phyloP scores from a whole-genome alignment of 768 basidiomycete genomes.

The Amanita pseudoporphyria region DNA sequence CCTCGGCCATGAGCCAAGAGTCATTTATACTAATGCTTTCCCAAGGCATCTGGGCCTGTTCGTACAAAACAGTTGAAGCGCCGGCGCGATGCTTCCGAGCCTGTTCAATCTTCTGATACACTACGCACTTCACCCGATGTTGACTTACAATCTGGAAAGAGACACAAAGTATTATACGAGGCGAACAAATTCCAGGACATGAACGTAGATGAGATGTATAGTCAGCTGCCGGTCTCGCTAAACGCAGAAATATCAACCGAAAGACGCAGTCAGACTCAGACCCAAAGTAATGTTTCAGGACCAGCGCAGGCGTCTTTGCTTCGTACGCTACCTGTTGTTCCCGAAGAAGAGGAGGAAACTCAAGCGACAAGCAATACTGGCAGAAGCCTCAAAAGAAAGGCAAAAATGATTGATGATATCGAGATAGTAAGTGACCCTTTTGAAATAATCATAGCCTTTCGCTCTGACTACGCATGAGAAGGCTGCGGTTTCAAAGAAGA shows the following conservation, averaged over 20 bases:
- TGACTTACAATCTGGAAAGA: conserved; percentile 53
- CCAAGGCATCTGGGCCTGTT: conserved; percentile 31
- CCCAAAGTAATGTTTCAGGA: conserved; percentile 21
- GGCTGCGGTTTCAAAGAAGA: background rate
- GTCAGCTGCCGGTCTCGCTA: background rate
- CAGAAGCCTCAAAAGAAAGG: conserved; percentile 14
- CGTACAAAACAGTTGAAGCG: conserved; percentile 44
- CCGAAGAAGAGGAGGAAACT: conserved; percentile 51
- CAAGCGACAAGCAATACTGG: conserved; percentile 8
- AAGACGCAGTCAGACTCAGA: conserved; percentile 24
- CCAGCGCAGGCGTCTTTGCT: conserved; percentile 12
- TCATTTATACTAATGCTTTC: background rate
- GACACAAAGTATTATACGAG: conserved; percentile 60
- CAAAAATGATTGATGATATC: conserved; percentile 27
- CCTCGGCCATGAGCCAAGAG: background rate
- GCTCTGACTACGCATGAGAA: background rate
- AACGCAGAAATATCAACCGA: background rate
- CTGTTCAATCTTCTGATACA: conserved; percentile 2
- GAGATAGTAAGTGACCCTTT: background rate
- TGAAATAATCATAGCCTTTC: background rate
- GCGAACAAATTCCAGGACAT: conserved; percentile 35
- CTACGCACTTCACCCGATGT: conserved; percentile 13
- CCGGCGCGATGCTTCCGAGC: conserved; percentile 27
- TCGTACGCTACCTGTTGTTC: conserved; percentile 19
- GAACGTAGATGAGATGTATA: conserved; percentile 18